phyloP scores from a whole-genome alignment of 129 eudicot species.

The Flaveria brownii region DNA sequence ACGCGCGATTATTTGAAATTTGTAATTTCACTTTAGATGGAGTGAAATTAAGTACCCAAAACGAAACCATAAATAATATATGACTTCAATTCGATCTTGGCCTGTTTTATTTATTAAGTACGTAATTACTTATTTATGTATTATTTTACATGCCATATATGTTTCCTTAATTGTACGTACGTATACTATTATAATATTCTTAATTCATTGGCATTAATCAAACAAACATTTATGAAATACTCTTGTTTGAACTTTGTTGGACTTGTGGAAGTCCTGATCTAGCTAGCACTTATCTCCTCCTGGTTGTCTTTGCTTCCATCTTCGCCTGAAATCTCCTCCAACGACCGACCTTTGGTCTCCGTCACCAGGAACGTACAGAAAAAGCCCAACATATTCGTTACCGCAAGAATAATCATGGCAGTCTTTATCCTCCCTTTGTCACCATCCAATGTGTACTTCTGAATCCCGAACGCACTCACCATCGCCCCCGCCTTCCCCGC shows the following conservation, averaged over 20 bases:
- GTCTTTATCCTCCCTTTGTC: conserved; percentile 23
- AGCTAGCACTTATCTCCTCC: conserved; percentile 23
- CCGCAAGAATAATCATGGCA: conserved; percentile 49
- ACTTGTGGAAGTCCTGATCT: conserved; percentile 5
- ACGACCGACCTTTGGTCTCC: conserved; percentile 66
- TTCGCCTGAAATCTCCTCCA: conserved; percentile 71
- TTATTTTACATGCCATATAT: conserved; percentile 25
- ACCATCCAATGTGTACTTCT: conserved; percentile 37
- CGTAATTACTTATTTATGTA: not conserved
- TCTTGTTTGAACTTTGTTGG: not conserved
- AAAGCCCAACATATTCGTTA: conserved; percentile 57
- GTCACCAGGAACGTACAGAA: conserved; percentile 54
- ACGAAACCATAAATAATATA: conserved; percentile 3
- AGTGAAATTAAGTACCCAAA: not conserved
- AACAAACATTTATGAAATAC: not conserved
- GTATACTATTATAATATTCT: not conserved
- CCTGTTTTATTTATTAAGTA: conserved; percentile 21
- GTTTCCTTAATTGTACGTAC: too few relatives aligned
- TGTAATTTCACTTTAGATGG: not conserved
- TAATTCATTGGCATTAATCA: too few relatives aligned
- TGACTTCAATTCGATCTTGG: not conserved
- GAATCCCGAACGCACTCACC: conserved; percentile 56
- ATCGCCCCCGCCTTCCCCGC: conserved; percentile 73
- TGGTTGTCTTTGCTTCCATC: conserved; percentile 37
- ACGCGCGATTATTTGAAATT: not conserved